Base-by-base conservation (phyloP, 352 stramenopile genomes). In the Phytophthora agathidicida region DNA sequence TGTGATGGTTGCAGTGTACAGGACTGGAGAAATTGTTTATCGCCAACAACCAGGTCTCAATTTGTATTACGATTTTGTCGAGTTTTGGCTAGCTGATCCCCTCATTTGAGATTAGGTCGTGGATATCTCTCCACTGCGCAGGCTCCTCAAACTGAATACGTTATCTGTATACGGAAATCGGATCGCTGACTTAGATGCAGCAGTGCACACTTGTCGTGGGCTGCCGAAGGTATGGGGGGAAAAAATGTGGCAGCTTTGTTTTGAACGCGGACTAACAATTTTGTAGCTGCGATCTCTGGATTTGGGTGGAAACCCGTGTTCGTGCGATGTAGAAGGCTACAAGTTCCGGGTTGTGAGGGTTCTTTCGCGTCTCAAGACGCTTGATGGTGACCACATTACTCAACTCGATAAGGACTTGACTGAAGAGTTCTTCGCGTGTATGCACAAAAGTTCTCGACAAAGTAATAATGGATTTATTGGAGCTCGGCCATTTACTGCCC, bases 381-480 rank as follows among this genome's bases (percentile, higher is more conserved):
- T 94, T n/a, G 85, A 94, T 23, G 85, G 85, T 1, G 82, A 92
- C 27, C 75, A 88, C 5, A 50, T 90, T 30, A 90, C 82, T 19
- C 75, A 84, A 44, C 66, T 92, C 3, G 82, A 92, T 41, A 89
- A 88, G 39, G 82, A 92, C 7, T 65, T 92, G 8, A 70, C 80
- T 0, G 82, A 92, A n/a, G 80, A 90, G 28, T 85, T 77, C 49
- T 65, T 68, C 7, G 71, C 30, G 26, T 72, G 48, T 2, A 24
- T 53, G 7, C 43, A 51, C 31, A 49, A 61, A 26, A 32, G 17
- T 7, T 23, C 50, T 7, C 24, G 30, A 54, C 33, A 28, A 13
- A 46, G 17, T 5, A 69, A 35, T 27, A 66, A 62, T 43, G 39
- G 53, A 7, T 60, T 53, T 31, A 66, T 62, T 32, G 59, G 60